Evolutionary conservation across 2,329 filamentous ascomycete genomes (phyloP).

Genomic region (Thelonectria blattea): DNA sequence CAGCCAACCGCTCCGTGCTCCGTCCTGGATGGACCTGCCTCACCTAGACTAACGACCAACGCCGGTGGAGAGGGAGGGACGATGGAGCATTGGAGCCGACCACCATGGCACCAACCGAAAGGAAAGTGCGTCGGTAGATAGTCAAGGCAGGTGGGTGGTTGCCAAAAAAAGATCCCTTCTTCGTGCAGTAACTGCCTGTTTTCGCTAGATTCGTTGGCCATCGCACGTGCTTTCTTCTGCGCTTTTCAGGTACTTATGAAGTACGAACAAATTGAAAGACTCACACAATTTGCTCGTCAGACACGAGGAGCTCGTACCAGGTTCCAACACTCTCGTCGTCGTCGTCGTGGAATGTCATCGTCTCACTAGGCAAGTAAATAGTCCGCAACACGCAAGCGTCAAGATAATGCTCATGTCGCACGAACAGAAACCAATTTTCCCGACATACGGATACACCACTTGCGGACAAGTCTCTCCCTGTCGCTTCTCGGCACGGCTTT

Average conservation of each 20-base stretch:
- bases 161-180: constrained; percentile 5
- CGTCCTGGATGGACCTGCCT: not conserved
- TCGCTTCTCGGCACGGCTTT: constrained; percentile 17
- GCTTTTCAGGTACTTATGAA: too few relatives aligned
- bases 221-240: not conserved
- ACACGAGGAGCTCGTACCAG: not conserved
- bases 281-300: not conserved
- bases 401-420: not conserved
- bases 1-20: not conserved
- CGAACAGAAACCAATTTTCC: not conserved
- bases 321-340: not conserved
- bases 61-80: not conserved
- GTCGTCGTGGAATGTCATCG: not conserved
- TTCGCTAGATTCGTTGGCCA: not conserved
- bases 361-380: not conserved
- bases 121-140: not conserved
- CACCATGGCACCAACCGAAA: constrained; percentile 2
- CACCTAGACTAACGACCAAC: constrained; percentile 11
- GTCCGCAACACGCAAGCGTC: not conserved
- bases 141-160: not conserved
- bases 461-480: not conserved
- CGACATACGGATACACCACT: not conserved
- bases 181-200: not conserved
- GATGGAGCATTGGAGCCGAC: constrained; percentile 12
- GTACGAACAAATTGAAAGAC: too few relatives aligned